Conservation (phyloP, 2,329 filamentous ascomycete species). For the Venturia oleaginea region DNA sequence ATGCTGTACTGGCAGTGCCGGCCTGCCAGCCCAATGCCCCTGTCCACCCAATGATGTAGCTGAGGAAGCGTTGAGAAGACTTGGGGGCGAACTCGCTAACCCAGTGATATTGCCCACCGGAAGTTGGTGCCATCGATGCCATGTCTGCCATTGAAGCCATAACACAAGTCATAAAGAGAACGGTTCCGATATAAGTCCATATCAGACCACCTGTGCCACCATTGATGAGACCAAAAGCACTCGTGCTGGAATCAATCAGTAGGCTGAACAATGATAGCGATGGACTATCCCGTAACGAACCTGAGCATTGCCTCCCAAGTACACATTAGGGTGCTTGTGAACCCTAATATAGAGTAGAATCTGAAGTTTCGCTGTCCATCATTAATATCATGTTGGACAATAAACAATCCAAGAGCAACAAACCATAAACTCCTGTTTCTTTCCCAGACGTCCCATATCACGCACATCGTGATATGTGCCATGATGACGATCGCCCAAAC, state of each 20-base stretch:
- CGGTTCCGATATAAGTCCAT: constrained; percentile 11
- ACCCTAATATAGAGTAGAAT: constrained; percentile 14
- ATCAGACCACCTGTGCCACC: constrained; percentile 15
- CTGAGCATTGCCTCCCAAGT: constrained; percentile 15
- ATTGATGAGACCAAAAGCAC: constrained; percentile 13
- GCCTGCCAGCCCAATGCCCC: constrained; percentile 19
- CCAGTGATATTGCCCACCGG: constrained; percentile 32
- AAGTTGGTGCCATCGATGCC: constrained; percentile 16
- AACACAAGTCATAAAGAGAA: constrained; percentile 6
- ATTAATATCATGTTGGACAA: background rate
- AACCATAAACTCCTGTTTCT: constrained; percentile 15
- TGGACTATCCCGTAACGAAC: no score
- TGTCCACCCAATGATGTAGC: constrained; percentile 24
- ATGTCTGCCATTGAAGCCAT: constrained; percentile 17
- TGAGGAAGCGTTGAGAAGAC: constrained; percentile 14
- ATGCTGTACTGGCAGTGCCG: constrained; percentile 9
- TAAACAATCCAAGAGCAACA: background rate
- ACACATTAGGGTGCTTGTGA: constrained; percentile 14
- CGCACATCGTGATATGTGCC: constrained; percentile 13
- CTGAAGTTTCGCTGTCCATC: constrained; percentile 15
- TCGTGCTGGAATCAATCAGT: constrained; percentile 1
- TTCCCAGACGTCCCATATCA: constrained; percentile 13
- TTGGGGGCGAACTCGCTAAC: constrained; percentile 16
- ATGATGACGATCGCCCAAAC: constrained; percentile 9
- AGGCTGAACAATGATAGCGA: background rate